Evolutionary conservation across 805 yeast genomes (phyloP), one percentile per base, ranked within the genome.

Genomic region (Teunomyces atbi): DNA sequence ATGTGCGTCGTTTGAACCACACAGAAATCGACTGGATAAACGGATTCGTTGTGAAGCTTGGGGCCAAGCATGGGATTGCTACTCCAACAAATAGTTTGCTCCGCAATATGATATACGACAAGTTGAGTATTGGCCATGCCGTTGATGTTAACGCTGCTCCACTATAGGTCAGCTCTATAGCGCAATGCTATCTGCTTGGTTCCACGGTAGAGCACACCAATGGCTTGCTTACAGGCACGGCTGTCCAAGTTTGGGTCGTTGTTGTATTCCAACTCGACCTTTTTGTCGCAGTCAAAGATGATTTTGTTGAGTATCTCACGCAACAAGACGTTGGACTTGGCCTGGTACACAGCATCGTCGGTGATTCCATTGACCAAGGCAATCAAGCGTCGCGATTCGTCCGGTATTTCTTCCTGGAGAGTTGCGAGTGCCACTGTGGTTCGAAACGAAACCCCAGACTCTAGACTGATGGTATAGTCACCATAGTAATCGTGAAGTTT

Each of bases 1-100:
- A 92, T 56, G 67, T 81, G 13, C 57, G 71, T 39, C 60, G 66
- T 51, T 66, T 77, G 48, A 76, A 79, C 53, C 75, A 72, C 12
- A 87, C 94, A 0, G 99, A 92, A 60, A 79, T 92, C 16, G 86
- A 84, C 49, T 86, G 78, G 60, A 83, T 92, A 48, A 94, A 91
- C 60, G 97, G 97, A 1, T 89, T 82, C 58, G 73, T 91, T 10
- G 83, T 78, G 1, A 60, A 58, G 5, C 65, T 82, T 44, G 96
- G 88, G 1, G 54, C 63, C 26, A 66, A 69, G 47, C 64, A 74
- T 40, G 69, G 73, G 1, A 40, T 71, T 1, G 55, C 67, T 1
- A 76, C 84, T 1, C 74, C 74, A 1, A 66, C 74, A 39, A 84
- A 84, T 59, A 57, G 58, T 26, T 66, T 78, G 48, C 56, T 85